Evolutionary conservation across 805 yeast genomes (phyloP).

Genomic region (Myxozyma nipponensis): DNA sequence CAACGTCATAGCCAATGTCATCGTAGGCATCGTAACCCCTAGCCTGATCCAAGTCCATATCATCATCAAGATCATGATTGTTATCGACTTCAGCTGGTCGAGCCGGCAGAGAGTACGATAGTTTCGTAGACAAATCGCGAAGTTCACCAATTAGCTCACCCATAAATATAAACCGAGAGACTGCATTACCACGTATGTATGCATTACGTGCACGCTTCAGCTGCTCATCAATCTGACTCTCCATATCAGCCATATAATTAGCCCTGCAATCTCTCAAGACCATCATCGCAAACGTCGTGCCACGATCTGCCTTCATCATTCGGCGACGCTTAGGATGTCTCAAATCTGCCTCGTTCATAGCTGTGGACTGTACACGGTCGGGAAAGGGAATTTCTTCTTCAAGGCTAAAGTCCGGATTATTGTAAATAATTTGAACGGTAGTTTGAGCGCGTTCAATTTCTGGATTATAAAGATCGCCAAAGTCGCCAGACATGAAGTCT

Average conservation of each 20-base stretch:
- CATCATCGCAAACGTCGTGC: slow-evolving; percentile 3
- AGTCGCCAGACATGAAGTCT: not conserved
- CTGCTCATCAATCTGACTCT: not conserved
- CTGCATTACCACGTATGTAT: not conserved
- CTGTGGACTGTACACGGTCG: no score
- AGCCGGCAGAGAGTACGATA: not conserved
- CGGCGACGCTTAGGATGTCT: not conserved
- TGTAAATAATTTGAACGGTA: not conserved
- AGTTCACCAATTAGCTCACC: not conserved
- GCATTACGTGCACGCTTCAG: not conserved
- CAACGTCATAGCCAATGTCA: not conserved
- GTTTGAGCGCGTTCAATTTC: not conserved
- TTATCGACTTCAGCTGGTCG: not conserved
- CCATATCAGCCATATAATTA: slow-evolving; percentile 7
- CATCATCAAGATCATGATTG: not conserved
- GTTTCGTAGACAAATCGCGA: not conserved
- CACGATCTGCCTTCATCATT: not conserved
- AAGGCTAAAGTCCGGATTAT: not conserved
- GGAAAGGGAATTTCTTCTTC: no score
- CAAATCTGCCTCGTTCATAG: no score
- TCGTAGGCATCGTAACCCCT: not conserved
- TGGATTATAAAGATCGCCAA: not conserved
- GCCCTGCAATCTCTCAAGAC: slow-evolving; percentile 7
- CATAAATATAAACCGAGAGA: not conserved
- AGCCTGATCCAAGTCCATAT: not conserved